Percentiles rank a stretch among this genome's conserved stretches.
phyloP scores from a whole-genome alignment of 1,284 basidiomycete genomes.

The Trichosporon sp. region DNA sequence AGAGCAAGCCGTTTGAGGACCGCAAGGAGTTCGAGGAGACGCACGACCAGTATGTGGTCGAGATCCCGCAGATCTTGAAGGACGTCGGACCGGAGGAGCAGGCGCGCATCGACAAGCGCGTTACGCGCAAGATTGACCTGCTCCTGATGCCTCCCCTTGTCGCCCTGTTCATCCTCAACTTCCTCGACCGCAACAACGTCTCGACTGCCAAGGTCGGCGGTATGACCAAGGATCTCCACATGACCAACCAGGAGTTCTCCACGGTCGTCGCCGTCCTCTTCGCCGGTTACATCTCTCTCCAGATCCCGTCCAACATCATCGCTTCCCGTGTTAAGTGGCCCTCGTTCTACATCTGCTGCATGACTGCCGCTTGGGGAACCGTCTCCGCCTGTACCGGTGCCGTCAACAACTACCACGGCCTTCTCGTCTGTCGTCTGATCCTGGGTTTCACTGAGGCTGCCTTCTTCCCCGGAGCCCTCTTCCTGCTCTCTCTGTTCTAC shows the following conservation, averaged over 20 bases:
- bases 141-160: slow-evolving; percentile 19
- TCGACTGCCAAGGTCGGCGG: slow-evolving; percentile 21
- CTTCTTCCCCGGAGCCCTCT: slow-evolving; percentile 40
- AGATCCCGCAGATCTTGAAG: slow-evolving; percentile 28
- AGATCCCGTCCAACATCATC: slow-evolving; percentile 43
- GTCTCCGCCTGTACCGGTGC: slow-evolving; percentile 33
- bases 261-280: slow-evolving; percentile 34
- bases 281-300: slow-evolving; percentile 21
- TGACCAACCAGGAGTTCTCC: slow-evolving; percentile 24
- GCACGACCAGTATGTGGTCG: slow-evolving; percentile 14
- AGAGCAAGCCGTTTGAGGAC: neutral
- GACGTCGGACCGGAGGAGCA: slow-evolving; percentile 26
- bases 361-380: slow-evolving; percentile 36
- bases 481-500: slow-evolving; percentile 40
- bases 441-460: slow-evolving; percentile 35
- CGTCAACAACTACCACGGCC: slow-evolving; percentile 25
- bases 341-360: slow-evolving; percentile 30
- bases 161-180: slow-evolving; percentile 15
- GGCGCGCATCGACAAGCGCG: slow-evolving; percentile 23
- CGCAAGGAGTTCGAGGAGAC: neutral
- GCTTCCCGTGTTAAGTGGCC: slow-evolving; percentile 29
- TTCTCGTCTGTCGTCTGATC: slow-evolving; percentile 23
- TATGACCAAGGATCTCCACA: slow-evolving; percentile 17
- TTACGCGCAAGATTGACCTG: slow-evolving; percentile 23
- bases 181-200: slow-evolving; percentile 14